These are phyloP conservation scores for Rutstroemia sp. DNA, from an alignment of 2,329 filamentous ascomycete species.

Conservation along the genomic window DNA sequence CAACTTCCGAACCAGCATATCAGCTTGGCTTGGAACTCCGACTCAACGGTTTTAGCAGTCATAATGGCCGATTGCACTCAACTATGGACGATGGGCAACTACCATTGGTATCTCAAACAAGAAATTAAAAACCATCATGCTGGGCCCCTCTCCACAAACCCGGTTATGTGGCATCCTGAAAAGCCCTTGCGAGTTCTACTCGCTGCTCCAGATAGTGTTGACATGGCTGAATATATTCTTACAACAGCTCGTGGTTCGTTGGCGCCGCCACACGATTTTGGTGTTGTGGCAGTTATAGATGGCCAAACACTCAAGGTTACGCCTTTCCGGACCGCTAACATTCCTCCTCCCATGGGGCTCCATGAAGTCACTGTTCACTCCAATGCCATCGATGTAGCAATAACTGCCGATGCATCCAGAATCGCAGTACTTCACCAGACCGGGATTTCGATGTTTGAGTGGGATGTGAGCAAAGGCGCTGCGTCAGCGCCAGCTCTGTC, in stretches of 20 bases:
- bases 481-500: constrained; percentile 38
- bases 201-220: constrained; percentile 42
- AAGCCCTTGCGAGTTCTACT: constrained; percentile 63
- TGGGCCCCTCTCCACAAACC: constrained; percentile 28
- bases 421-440: constrained; percentile 66
- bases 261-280: constrained; percentile 65
- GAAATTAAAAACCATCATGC: constrained; percentile 51
- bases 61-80: constrained; percentile 68
- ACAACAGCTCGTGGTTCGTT: constrained; percentile 62
- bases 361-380: constrained; percentile 59
- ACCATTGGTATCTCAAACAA: constrained; percentile 97
- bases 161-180: constrained; percentile 72
- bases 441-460: constrained; percentile 62
- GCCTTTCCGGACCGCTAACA: constrained; percentile 72
- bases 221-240: constrained; percentile 61
- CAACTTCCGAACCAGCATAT: constrained; percentile 50
- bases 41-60: constrained; percentile 88
- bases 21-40: constrained; percentile 75
- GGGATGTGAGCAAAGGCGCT: constrained; percentile 54
- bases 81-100: constrained; percentile 95
- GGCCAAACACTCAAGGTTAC: constrained; percentile 75
- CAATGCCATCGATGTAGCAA: constrained; percentile 66
- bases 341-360: constrained; percentile 89
- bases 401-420: constrained; percentile 55
- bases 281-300: constrained; percentile 77